phyloP scores from a whole-genome alignment of 163 green algal species.

The Scenedesmus sp. region DNA sequence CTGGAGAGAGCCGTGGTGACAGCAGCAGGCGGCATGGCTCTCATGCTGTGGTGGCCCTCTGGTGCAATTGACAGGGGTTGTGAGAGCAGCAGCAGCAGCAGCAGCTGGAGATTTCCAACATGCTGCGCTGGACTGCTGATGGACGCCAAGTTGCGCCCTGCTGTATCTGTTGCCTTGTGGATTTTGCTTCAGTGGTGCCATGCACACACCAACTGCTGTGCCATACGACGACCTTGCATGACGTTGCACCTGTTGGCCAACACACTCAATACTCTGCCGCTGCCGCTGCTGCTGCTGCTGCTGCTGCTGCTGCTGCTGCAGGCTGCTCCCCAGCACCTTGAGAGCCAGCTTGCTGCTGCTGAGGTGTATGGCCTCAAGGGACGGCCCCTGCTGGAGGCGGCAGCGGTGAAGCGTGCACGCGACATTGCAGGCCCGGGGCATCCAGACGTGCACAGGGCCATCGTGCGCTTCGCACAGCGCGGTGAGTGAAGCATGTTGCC shows the following conservation, averaged over 20 bases:
- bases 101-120: no score
- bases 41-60: no score
- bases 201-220: no score
- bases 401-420: slow-evolving; percentile 74
- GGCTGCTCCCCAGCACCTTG: slow-evolving; percentile 63
- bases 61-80: not conserved
- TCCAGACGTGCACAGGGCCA: slow-evolving; percentile 73
- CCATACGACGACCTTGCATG: no score
- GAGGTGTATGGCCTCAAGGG: slow-evolving; percentile 70
- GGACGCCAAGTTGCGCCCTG: no score
- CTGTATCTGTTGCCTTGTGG: no score
- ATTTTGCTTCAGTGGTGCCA: no score
- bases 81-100: no score
- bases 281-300: not conserved
- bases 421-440: slow-evolving; percentile 64
- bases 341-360: slow-evolving; percentile 79
- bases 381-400: slow-evolving; percentile 79
- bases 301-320: slow-evolving; percentile 37
- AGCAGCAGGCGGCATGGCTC: no score
- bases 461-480: slow-evolving; percentile 58
- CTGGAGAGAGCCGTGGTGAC: no score
- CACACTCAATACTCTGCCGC: not conserved
- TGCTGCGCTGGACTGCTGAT: no score
- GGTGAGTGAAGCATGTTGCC: slow-evolving; percentile 34
- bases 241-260: no score